These are phyloP conservation scores for Eudorina sp. DNA, from an alignment of 139 green algal species.

Conservation along the genomic window DNA sequence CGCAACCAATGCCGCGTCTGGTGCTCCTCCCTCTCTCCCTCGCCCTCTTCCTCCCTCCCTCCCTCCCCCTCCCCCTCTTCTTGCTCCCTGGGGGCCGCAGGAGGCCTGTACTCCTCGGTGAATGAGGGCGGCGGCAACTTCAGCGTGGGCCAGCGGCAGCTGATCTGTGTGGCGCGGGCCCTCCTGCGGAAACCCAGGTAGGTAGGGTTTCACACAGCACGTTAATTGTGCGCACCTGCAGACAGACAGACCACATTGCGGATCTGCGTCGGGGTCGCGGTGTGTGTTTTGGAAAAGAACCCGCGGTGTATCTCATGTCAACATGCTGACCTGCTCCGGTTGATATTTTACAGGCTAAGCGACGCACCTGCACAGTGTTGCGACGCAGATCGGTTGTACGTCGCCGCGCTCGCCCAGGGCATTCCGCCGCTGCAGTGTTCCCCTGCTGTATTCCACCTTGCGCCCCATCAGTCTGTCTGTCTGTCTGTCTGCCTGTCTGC, in stretches of 20 bases:
- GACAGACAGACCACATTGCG: background rate
- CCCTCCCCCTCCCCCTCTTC: too few species aligned
- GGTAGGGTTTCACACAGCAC: background rate
- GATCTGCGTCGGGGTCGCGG: too few species aligned
- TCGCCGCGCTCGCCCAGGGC: background rate
- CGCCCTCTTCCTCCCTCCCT: too few species aligned
- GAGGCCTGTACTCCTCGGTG: constrained; percentile 66
- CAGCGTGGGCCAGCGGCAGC: constrained; percentile 85
- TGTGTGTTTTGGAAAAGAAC: background rate
- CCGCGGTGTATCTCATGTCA: background rate
- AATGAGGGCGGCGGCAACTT: constrained; percentile 85
- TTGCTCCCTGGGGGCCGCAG: background rate
- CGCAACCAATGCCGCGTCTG: too few species aligned
- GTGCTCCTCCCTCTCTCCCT: too few species aligned
- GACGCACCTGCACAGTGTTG: background rate
- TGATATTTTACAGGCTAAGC: background rate
- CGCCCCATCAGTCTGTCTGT: background rate
- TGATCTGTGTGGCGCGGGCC: constrained; percentile 86
- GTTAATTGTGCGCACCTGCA: background rate
- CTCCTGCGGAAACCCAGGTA: constrained; percentile 71
- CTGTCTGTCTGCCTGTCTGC: too few species aligned
- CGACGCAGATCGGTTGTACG: background rate
- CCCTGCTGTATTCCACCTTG: background rate
- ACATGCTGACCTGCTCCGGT: background rate
- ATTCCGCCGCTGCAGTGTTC: background rate